These are phyloP conservation scores for Isabelozyma pseudorhagii DNA, from an alignment of 805 yeast genomes.

Conservation along the genomic window DNA sequence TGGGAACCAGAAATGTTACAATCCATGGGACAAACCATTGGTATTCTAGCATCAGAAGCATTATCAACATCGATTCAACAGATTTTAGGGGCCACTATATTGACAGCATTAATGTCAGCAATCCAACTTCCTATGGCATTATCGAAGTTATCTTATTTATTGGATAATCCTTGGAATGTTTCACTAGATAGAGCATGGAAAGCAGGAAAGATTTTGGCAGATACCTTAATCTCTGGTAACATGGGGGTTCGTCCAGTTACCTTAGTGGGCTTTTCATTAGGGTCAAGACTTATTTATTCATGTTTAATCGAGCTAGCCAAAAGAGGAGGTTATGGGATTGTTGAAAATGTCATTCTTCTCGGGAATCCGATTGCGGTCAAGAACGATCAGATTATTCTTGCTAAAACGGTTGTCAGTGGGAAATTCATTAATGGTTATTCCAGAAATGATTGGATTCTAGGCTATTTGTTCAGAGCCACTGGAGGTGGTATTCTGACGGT, in stretches of 20 bases:
- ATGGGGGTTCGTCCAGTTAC: conserved; percentile 92
- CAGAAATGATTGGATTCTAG: conserved; percentile 91
- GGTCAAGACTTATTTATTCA: conserved; percentile 88
- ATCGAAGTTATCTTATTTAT: conserved; percentile 80
- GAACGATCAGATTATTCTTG: conserved; percentile 71
- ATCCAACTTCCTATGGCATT: conserved; percentile 89
- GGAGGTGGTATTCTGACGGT: conserved; percentile 92
- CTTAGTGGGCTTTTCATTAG: conserved; percentile 87
- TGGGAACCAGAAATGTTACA: conserved; percentile 99
- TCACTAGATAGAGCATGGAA: conserved; percentile 97
- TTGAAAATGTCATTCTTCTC: conserved; percentile 82
- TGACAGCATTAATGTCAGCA: conserved; percentile 89
- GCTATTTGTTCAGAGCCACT: conserved; percentile 92
- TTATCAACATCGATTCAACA: conserved; percentile 92
- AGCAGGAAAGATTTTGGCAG: conserved; percentile 89
- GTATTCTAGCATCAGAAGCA: conserved; percentile 90
- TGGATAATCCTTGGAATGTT: conserved; percentile 98
- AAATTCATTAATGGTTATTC: conserved; percentile 88
- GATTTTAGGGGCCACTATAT: conserved; percentile 84
- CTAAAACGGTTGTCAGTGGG: conserved; percentile 86
- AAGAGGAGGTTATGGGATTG: conserved; percentile 80
- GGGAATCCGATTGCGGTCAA: conserved; percentile 87
- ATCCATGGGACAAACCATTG: conserved; percentile 94
- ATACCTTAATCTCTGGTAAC: conserved; percentile 80
- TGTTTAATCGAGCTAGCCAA: conserved; percentile 84